Evolutionary conservation across 345 rosid species (phyloP), one percentile per base, ranked within the genome.

Genomic region (Acer campestre): DNA sequence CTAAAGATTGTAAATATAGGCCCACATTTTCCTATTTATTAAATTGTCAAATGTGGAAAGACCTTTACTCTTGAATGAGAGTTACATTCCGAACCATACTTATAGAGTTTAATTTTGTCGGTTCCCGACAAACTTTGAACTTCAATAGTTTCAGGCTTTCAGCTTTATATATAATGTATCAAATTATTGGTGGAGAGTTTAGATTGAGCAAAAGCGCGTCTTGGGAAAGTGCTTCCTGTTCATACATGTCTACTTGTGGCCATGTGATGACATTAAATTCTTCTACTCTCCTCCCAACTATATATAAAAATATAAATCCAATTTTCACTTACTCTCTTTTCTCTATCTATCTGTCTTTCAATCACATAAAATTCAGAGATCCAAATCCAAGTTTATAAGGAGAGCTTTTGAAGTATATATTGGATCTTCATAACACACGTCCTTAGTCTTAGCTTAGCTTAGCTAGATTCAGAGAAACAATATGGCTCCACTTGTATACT

Each of bases 181-280:
- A 48, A 48, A 48, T 48, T 10, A 48, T 48, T 2, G 53, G 14
- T 48, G 1, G 16, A 12, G 14, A 48, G 14, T 12, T 10, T n/a
- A 35, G 6, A 35, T 6, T 35, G 6, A 9, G 48, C 42, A 12
- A 61, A 77, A 38, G 71, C 81, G 81, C 81, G 84, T 77, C 56
- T 13, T 49, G 53, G 17, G 53, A 49, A 2, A 53, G 58, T 53
- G 20, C 58, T 53, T 53, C 58, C 5, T 8, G 17, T 16, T 14
- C 58, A 53, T 53, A 53, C 9, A 7, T 59, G 63, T 59, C 63
- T 59, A 59, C 63, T 35, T 20, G 73, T 64, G 70, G 40, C 79
- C 88, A 83, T 81, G 87, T 84, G 89, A 84, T 64, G 73, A 42
- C 87, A 80, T 82, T 87, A 66, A 78, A 76, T 81, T 83, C 85